Base-by-base conservation (phyloP, 2,329 filamentous ascomycete genomes). In the Xylariaceae sp. region DNA sequence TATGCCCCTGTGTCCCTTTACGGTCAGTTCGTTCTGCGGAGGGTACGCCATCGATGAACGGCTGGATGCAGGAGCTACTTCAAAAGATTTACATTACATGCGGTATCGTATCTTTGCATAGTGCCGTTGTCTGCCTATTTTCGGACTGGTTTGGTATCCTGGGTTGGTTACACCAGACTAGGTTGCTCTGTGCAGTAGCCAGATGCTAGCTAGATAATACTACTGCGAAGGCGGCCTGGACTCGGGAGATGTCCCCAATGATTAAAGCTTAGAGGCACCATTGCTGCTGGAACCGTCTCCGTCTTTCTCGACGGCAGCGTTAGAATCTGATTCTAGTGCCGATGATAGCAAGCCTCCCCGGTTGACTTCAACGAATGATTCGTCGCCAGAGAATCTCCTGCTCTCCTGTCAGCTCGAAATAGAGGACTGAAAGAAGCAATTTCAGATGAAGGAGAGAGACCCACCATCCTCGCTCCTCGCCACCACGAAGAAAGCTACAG, bases 391-490 rank as follows among this genome's bases (percentile, higher is more conserved):
- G 52, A 77, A 77, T 41, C 63, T 70, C 75, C 75, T 77, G 44
- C 9, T 6, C 26, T 19, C 39, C 47, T 16, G 46, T 67, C 47
- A 69, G 64, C 33, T 33, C 31, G 31, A 8, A 36, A 21, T 55
- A 39, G n/a, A 43, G n/a, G 12, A n/a, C 46, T 26, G 12, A 9
- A 63, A 60, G 47, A 53, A 53, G 36, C 17, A 49, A 51, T 26
- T 24, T 28, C 34, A 51, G n/a, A 31, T 24, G 33, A 9, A 40
- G 12, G 21, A 36, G n/a, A 41, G 40, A 23, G 26, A 79, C 83
- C 73, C 69, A 95, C 92, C 94, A 98, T 71, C 92, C 92, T 77
- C 93, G 82, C 75, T 98, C 94, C 67, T 90, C 88, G 6, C 94
- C 94, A 52, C 83, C 82, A 51, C 81, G 85, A 64, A 98, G 78